Evolutionary conservation across 441 rosid species (phyloP), one percentile per base, ranked within the genome.

Genomic region (Adansonia madagascariensis): DNA sequence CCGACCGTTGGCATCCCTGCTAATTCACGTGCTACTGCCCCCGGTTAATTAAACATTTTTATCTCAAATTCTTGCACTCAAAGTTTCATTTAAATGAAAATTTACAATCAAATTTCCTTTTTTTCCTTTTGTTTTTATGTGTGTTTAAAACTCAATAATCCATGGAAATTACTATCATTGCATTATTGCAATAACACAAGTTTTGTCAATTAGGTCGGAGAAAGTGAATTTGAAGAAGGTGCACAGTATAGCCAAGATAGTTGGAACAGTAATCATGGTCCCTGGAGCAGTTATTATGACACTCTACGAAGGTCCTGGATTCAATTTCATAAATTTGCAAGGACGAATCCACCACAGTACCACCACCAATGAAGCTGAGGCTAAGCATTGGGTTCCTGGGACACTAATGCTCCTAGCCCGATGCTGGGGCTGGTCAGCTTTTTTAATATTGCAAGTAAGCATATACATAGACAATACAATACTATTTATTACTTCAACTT

Each of bases 181-280:
- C 44, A 61, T 4, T 27, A n/a, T 27, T 27, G 50, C 4, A 46
- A 18, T 68, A 68, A 68, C 56, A 12, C 8, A 49, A 69, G n/a
- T 59, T 49, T 49, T 49, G 43, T 69, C 6, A 49, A 69, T 59
- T 79, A 94, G 98, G 88, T 80, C 92, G 65, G 98, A 94, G 82
- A 89, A 53, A 3, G 90, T 94, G 4, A 89, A 90, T 69, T 71
- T 87, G 44, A 92, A 78, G 84, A 88, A 86, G 83, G 50, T 86
- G 6, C 90, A 76, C 14, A 92, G 97, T 81, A 66, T 91, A 53
- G 97, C 97, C 12, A 94, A 94, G 85, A 84, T 94, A 11, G 57
- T 89, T 1, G 98, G 98, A 77, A 94, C 98, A n/a, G 80, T 69
- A 1, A 81, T 94, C 24, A 92, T 96, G 0, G 91, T 89, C 4